Conservation (phyloP, 345 rosid species). For the Bruguiera parviflora region DNA sequence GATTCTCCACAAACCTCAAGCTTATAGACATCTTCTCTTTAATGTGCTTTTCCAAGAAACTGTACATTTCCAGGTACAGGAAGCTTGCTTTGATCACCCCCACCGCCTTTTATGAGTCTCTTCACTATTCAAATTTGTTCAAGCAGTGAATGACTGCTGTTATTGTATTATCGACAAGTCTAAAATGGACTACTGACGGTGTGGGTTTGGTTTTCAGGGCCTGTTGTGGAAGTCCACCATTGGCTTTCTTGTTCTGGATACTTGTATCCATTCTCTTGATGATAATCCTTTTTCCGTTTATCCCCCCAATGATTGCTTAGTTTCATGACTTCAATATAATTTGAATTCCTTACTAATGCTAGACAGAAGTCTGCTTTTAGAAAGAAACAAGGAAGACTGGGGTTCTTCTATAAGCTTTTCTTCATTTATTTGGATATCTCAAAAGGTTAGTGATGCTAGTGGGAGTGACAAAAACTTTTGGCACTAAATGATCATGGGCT, state of each 20-base stretch:
- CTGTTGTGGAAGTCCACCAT: constrained; percentile 57
- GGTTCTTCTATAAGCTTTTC: constrained; percentile 36
- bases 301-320: constrained; percentile 23
- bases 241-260: constrained; percentile 66
- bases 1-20: constrained; percentile 76
- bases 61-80: constrained; percentile 45
- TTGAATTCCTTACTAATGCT: constrained; percentile 41
- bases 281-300: constrained; percentile 35
- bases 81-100: not conserved
- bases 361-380: constrained; percentile 60
- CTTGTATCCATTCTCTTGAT: constrained; percentile 62
- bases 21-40: constrained; percentile 69
- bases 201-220: constrained; percentile 48
- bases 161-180: too few relatives aligned
- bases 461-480: not conserved
- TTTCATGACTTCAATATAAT: not conserved
- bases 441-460: constrained; percentile 34
- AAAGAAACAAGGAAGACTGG: constrained; percentile 37
- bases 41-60: constrained; percentile 54
- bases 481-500: not conserved
- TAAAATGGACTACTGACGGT: constrained; percentile 35
- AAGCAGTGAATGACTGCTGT: too few relatives aligned
- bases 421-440: constrained; percentile 29
- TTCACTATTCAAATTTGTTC: not conserved
- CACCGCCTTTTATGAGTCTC: not conserved